Conservation (phyloP, 2,329 filamentous ascomycete species). For the Ophiostoma himal-ulmi region DNA sequence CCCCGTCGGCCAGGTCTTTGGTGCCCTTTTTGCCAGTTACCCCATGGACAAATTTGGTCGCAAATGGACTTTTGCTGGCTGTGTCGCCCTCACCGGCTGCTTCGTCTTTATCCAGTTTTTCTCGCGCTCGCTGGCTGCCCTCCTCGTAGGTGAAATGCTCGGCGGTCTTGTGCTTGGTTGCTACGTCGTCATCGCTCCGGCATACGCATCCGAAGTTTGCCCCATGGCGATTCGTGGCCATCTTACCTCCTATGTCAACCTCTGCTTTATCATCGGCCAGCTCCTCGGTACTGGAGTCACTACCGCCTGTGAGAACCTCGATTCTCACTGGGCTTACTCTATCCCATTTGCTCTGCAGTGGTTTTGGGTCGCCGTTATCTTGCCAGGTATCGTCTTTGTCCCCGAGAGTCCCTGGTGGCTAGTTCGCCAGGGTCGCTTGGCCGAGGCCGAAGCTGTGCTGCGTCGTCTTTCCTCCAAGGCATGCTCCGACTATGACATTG, state of each 20-base stretch:
- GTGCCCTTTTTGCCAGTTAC: constrained; percentile 46
- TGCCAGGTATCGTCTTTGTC: constrained; percentile 42
- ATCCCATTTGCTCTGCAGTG: constrained; percentile 47
- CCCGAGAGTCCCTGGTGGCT: constrained; percentile 49
- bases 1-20: constrained; percentile 52
- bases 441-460: constrained; percentile 39
- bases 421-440: constrained; percentile 38
- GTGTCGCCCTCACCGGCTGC: constrained; percentile 41
- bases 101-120: constrained; percentile 61
- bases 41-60: constrained; percentile 44
- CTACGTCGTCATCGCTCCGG: constrained; percentile 53
- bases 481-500: constrained; percentile 36
- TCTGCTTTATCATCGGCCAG: constrained; percentile 59
- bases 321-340: constrained; percentile 45
- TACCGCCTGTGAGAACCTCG: constrained; percentile 37
- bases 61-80: constrained; percentile 41
- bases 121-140: constrained; percentile 47
- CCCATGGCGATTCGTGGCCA: constrained; percentile 53
- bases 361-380: constrained; percentile 44
- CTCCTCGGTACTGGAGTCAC: constrained; percentile 48
- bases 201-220: constrained; percentile 57
- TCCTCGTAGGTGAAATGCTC: constrained; percentile 57
- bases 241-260: constrained; percentile 54
- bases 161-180: constrained; percentile 56
- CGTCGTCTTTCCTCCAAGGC: constrained; percentile 39